phyloP scores from a whole-genome alignment of 441 rosid genomes.

The Gossypium lobatum region DNA sequence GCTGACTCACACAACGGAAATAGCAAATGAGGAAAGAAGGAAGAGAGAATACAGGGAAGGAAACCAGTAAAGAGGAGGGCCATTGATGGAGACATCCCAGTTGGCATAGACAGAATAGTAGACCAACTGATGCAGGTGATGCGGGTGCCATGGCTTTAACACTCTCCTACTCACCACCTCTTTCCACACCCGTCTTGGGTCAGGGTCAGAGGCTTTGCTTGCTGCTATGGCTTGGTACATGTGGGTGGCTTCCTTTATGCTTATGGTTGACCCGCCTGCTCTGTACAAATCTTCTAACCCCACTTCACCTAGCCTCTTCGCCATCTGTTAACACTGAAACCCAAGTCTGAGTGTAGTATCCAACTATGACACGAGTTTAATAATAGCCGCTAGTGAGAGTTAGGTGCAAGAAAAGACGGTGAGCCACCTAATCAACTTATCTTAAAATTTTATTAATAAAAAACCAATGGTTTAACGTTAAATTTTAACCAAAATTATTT shows the following conservation, averaged over 20 bases:
- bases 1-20: not conserved
- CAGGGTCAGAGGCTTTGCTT: slow-evolving; percentile 25
- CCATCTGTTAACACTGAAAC: slow-evolving; percentile 14
- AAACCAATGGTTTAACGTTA: too few species aligned
- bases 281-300: slow-evolving; percentile 40
- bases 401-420: not conserved
- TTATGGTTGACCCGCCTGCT: slow-evolving; percentile 45
- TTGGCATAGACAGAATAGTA: slow-evolving; percentile 59
- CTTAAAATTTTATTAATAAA: too few species aligned
- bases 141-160: slow-evolving; percentile 68
- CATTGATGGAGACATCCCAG: slow-evolving; percentile 58
- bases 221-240: slow-evolving; percentile 27
- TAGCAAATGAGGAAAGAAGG: not conserved
- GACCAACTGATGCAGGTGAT: slow-evolving; percentile 59
- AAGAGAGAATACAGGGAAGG: slow-evolving; percentile 52
- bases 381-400: not conserved
- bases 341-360: not conserved
- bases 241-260: slow-evolving; percentile 36
- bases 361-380: not conserved
- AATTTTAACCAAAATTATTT: too few species aligned
- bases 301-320: slow-evolving; percentile 40
- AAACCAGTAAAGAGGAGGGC: slow-evolving; percentile 82
- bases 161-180: slow-evolving; percentile 34
- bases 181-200: slow-evolving; percentile 60
- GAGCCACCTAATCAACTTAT: not conserved